Base-by-base conservation (phyloP, 257 asterid genomes). In the Solanum appendiculatum region DNA sequence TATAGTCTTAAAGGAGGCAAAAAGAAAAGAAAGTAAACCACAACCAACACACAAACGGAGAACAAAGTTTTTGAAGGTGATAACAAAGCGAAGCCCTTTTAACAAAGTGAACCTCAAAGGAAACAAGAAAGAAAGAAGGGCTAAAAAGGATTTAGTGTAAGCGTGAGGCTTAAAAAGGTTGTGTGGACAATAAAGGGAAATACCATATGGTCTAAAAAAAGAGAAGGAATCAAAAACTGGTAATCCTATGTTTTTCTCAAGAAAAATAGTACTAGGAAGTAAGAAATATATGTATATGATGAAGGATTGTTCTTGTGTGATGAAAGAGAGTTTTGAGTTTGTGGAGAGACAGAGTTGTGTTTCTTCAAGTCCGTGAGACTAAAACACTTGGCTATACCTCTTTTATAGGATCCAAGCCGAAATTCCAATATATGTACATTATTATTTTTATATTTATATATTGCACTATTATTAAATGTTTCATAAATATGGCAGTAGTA, bases 381-480 rank as follows among this genome's bases (percentile, higher is more conserved):
- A 34, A 66, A 63, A 85, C 94, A 87, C 89, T 91, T 91, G 86
- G 83, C 87, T 90, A n/a, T n/a, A 89, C 89, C 85, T 83, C 86
- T 91, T 92, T 92, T 93, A 95, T 96, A 95, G 98, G 93, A 93
- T 89, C 90, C 70, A 63, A 86, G 91, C 87, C 86, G 75, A 90
- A 89, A 89, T 83, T 88, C 86, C 90, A 84, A 91, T 56, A 91
- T 46, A 46, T 14, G 36, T 63, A 82, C 42, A 87, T 86, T 64
- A 87, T 7, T 72, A 37, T 18, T 46, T 29, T 80, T 15, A 80
- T 86, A 36, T 36, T 86, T 87, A 31, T 37, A 56, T 83, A 51
- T 37, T 23, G 18, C 7, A 63, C 56, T 85, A 78, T 68, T 42
- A 48, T 68, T 42, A 48, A 36, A 73, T 73, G 51, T 73, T 36